phyloP scores from a whole-genome alignment of 768 basidiomycete genomes.

The Rhodotorula sphaerocarpa region DNA sequence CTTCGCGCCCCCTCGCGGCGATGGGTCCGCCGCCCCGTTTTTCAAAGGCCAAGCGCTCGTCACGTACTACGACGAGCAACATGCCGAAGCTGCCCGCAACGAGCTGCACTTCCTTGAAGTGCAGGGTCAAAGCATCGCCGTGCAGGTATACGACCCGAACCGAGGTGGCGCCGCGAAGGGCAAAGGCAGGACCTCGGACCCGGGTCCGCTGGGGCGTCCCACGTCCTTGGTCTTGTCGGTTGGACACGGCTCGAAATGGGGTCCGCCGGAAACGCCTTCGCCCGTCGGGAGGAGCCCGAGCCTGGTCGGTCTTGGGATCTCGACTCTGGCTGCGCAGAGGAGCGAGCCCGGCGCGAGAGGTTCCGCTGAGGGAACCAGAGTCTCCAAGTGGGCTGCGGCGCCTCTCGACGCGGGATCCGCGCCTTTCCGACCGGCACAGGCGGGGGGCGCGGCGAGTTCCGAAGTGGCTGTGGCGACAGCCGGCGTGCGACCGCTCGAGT shows the following conservation, averaged over 20 bases:
- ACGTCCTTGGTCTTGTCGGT: too few species aligned
- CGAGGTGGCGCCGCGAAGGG: not conserved
- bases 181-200: not conserved
- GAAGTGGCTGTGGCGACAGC: too few species aligned
- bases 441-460: not conserved
- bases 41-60: slow-evolving; percentile 29
- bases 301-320: too few species aligned
- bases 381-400: not conserved
- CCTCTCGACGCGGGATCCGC: not conserved
- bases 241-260: too few species aligned
- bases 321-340: too few species aligned
- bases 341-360: too few species aligned
- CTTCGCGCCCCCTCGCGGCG: slow-evolving; percentile 2
- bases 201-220: not conserved
- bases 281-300: too few species aligned
- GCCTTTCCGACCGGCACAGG: not conserved
- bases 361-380: too few species aligned
- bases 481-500: too few species aligned
- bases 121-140: slow-evolving; percentile 20
- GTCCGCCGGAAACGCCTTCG: too few species aligned
- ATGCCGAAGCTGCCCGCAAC: slow-evolving; percentile 12
- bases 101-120: slow-evolving; percentile 31
- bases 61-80: slow-evolving; percentile 41
- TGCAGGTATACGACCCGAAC: slow-evolving; percentile 15
- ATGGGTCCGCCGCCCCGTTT: not conserved